A percentile compares a stretch with the other conserved stretches of the same genome.
phyloP scores from a whole-genome alignment of 2,329 filamentous ascomycete species.

The Venturia pyrina region DNA sequence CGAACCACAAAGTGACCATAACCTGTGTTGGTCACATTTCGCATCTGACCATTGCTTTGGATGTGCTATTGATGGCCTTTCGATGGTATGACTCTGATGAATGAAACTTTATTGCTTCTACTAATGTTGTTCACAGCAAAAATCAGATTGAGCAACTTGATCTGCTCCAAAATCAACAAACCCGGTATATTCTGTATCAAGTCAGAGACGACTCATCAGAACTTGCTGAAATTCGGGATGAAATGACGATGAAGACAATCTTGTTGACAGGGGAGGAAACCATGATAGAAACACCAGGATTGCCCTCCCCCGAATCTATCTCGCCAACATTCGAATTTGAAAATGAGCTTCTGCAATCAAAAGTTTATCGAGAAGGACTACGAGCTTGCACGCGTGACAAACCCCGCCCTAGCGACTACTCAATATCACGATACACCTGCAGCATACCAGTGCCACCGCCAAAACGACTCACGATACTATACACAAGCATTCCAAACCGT shows the following conservation, averaged over 20 bases:
- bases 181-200: background rate
- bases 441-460: background rate
- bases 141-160: background rate
- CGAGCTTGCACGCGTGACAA: background rate
- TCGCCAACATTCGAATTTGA: background rate
- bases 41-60: background rate
- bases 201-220: background rate
- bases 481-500: background rate
- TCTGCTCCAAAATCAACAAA: background rate
- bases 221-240: background rate
- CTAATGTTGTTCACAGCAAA: background rate
- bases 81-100: background rate
- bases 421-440: background rate
- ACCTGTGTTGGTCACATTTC: background rate
- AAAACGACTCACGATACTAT: background rate
- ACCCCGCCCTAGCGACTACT: background rate
- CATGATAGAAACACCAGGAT: background rate
- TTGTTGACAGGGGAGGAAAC: background rate
- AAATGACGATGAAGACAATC: background rate
- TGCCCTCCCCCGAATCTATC: background rate
- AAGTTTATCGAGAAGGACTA: background rate
- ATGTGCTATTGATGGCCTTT: background rate
- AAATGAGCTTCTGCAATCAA: background rate
- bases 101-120: background rate
- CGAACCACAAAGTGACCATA: background rate